Base-by-base conservation (phyloP, 2,329 filamentous ascomycete genomes). In the Ceratocystis destructans region DNA sequence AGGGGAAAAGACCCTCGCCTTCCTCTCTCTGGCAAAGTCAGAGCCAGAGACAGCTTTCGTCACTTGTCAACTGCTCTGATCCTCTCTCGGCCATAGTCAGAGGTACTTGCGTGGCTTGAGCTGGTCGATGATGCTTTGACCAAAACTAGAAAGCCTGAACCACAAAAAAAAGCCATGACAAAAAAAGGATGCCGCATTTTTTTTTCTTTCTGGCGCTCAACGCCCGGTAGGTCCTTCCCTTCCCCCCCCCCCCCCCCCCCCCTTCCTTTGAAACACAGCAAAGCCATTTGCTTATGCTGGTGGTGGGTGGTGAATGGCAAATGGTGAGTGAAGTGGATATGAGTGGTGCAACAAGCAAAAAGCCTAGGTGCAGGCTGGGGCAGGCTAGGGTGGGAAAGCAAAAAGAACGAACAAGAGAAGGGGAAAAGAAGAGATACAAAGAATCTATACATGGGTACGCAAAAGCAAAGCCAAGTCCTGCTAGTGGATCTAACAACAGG, bases 1-100 rank as follows among this genome's bases (percentile, higher is more conserved):
- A 10, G 33, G 33, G 33, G 33, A 12, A 37, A 37, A 37, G 33
- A 10, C 33, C 33, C 33, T 37, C 33, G 33, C 33, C 33, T 37
- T 37, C 33, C 33, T 37, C 33, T 37, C 33, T 37, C 22, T 22
- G 12, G 33, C 2, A 37, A 37, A 12, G 33, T 3, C 33, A 33
- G 17, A 17, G 53, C 53, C 12, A 59, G 53, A 59, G 53, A 17
- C 28, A n/a, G 22, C 25, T 59, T 59, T 59, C 53, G 53, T 59
- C 53, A 59, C 53, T 59, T 59, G 53, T 59, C 53, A 59, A 37
- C 53, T 59, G 53, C 53, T 59, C 25, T 59, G 53, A 59, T 59
- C 25, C 2, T 17, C 28, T 3, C 12, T 17, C 28, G 53, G n/a
- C n/a, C 53, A 59, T 17, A 31, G 33, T 37, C 33, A 37, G 33